Evolutionary conservation across 805 yeast genomes (phyloP), one percentile per base, ranked within the genome.

Genomic region (Candida odintsovae): DNA sequence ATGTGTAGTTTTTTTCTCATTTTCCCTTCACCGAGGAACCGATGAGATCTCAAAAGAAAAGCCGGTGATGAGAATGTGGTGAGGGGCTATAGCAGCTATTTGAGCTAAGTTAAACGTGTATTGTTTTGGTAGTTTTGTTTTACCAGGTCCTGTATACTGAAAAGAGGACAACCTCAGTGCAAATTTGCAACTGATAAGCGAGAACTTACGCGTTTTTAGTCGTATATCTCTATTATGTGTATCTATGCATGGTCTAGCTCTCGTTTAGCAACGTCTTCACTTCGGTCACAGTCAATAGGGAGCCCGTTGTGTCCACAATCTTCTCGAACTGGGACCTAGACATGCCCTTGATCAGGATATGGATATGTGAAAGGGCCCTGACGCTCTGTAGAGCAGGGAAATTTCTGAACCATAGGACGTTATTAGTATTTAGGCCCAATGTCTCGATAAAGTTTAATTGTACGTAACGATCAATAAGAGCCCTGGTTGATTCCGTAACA

Each of bases 341-440:
- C 18, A 2, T 38, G 10, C 47, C 52, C 26, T 67, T 73, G 12
- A 85, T 52, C 25, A 85, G 56, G 2, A 84, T 76, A 62, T 85
- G 94, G n/a, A 84, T 66, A 58, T 85, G 94, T 21, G 89, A 82
- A 31, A 85, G 67, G 26, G 77, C 71, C 52, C 69, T 73, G 6
- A 86, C 82, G 59, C 89, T 82, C 59, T 86, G 94, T 37, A 86
- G 61, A 7, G 75, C 70, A 8, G 82, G 75, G 78, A 86, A 84
- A 59, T 86, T 86, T 53, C 84, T 73, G 62, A 85, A 86, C 92
- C 92, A 85, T 4, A 52, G 11, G 4, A 58, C 53, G 21, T 48
- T 38, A 2, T 71, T 59, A 39, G 76, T 55, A 36, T 76, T 64
- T 4, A 71, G 66, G 23, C 68, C 56, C 8, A 63, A 56, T 15